phyloP scores from a whole-genome alignment of 2,329 filamentous ascomycete genomes.

The Trichophyton mentagrophytes region DNA sequence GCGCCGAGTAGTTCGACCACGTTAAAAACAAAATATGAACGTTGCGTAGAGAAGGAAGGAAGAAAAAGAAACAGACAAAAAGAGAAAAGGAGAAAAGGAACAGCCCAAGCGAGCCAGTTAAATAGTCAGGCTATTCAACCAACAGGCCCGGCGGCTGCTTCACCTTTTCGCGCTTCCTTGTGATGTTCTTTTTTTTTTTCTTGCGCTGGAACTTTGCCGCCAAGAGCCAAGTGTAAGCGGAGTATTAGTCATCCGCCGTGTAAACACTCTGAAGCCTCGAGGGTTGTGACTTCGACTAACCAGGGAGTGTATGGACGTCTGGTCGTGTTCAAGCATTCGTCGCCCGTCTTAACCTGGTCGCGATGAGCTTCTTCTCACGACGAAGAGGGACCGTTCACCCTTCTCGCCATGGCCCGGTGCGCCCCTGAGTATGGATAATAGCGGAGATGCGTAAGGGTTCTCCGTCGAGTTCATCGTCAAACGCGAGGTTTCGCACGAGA shows the following conservation, averaged over 20 bases:
- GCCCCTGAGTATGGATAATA: neutral
- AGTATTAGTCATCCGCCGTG: neutral
- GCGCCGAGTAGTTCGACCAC: neutral
- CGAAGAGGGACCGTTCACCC: neutral
- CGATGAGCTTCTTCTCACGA: neutral
- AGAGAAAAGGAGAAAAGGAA: neutral
- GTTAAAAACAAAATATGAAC: neutral
- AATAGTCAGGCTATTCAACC: neutral
- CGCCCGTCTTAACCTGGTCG: neutral
- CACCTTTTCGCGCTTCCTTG: neutral
- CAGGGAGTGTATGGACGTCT: too few species aligned
- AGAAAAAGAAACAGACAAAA: neutral
- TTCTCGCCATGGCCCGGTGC: neutral
- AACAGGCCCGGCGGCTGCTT: neutral
- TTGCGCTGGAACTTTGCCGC: neutral
- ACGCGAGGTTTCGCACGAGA: neutral
- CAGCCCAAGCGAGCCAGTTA: too few species aligned
- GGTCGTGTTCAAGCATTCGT: neutral
- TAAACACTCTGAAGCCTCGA: neutral
- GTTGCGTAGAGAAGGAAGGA: neutral
- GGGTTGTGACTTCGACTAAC: too few species aligned
- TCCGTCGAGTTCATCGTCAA: neutral
- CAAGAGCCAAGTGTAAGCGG: slow-evolving; percentile 1
- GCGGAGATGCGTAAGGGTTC: neutral
- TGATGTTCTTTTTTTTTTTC: neutral